Base-by-base conservation (phyloP, 1,284 basidiomycete genomes). In the Cryptococcus sp. region DNA sequence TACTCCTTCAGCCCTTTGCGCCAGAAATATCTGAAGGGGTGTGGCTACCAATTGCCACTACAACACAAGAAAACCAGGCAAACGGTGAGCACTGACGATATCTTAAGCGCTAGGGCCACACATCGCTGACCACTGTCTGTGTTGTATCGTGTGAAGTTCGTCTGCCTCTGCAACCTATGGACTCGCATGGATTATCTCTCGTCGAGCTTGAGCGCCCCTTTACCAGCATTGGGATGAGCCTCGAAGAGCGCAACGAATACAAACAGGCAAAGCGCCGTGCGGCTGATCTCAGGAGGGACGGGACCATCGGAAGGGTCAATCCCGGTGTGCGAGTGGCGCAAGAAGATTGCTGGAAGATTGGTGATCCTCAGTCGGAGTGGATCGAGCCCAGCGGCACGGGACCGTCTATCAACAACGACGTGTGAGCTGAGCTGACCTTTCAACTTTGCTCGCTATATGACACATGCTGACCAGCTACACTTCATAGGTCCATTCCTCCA, bases 311-410 rank as follows among this genome's bases (percentile, higher is more conserved):
- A 47, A 37, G 16, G 15, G 52, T 50, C 24, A 39, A 35, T 37
- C 49, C 52, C 7, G 50, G 52, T 3, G 39, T 53, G n/a, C 50
- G 60, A 4, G 28, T 68, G 11, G 8, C 28, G 1, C 33, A 46
- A 11, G 62, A 61, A 12, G 63, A 69, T 48, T 65, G 63, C 38
- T 73, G 62, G 62, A 66, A 63, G 51, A 67, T 75, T 24, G 72
- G 70, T 2, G 46, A 61, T 12, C 55, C 52, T 3, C 55, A 35
- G 0, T 35, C 13, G 2, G 48, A 43, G 1, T 73, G 70, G 70
- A 47, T 53, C 0, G 73, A 75, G 51, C 69, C 71, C 0, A 50
- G 52, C 4, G 52, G 50, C 0, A 68, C 70, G 4, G 63, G 57
- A 35, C 44, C 35, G 2, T 54, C 60, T 3, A 20, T 21, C n/a